Conservation (phyloP, 163 green algal species). For the Dunaliella salina region DNA sequence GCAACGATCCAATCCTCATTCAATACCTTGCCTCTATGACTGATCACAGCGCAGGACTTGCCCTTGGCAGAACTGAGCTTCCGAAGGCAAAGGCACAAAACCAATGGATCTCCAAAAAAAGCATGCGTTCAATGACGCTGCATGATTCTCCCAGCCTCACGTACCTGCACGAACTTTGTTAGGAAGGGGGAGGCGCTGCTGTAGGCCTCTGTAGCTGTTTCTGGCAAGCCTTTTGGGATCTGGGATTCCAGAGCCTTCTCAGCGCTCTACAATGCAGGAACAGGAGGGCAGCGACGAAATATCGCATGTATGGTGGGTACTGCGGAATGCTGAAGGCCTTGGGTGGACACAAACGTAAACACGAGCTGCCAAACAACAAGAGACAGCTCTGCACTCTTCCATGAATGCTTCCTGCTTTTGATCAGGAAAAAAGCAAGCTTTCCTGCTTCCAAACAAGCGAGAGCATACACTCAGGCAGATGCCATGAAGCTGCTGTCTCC, state of each 20-base stretch:
- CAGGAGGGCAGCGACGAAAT: too few species aligned
- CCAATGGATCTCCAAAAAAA: background rate
- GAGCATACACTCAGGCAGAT: background rate
- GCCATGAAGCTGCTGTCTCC: background rate
- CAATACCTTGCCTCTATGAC: background rate
- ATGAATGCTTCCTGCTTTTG: too few species aligned
- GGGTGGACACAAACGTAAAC: too few species aligned
- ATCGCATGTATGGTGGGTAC: too few species aligned
- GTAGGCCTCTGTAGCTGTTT: constrained; percentile 33
- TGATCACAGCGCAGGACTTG: background rate
- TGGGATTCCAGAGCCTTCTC: background rate
- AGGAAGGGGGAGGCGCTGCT: constrained; percentile 48
- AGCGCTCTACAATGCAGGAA: background rate
- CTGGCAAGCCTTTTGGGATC: constrained; percentile 15
- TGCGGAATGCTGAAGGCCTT: too few species aligned
- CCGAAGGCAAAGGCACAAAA: background rate
- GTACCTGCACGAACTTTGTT: constrained; percentile 22
- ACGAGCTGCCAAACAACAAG: too few species aligned
- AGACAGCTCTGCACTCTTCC: too few species aligned
- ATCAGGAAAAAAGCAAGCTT: too few species aligned
- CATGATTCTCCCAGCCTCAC: background rate
- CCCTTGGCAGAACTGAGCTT: background rate
- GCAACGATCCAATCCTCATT: background rate
- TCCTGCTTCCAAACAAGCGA: background rate
- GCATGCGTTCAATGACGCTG: background rate